phyloP scores from a whole-genome alignment of 2,329 filamentous ascomycete genomes.

The Aspergillus aculeatus region DNA sequence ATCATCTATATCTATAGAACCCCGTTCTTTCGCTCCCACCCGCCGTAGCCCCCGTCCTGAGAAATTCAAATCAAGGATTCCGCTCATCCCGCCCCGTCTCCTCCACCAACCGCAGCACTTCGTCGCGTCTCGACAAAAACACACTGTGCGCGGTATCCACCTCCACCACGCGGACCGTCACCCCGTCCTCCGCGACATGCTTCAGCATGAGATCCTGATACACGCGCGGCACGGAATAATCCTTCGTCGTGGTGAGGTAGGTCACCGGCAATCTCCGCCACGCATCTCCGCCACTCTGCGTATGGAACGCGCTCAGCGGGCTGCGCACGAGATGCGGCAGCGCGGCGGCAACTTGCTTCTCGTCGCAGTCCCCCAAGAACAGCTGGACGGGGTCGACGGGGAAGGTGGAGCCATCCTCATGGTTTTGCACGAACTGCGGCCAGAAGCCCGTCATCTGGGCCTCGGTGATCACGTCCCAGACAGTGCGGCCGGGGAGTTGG shows the following conservation, averaged over 20 bases:
- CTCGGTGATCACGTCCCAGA: slow-evolving; percentile 13
- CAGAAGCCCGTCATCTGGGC: slow-evolving; percentile 10
- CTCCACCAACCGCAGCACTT: slow-evolving; percentile 16
- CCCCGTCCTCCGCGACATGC: slow-evolving; percentile 6
- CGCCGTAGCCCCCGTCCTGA: too few species aligned
- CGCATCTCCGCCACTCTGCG: not conserved
- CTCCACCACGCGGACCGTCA: slow-evolving; percentile 10
- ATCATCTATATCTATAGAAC: too few species aligned
- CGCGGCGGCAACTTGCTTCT: not conserved
- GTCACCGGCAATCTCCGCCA: slow-evolving; percentile 16
- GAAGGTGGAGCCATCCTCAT: not conserved
- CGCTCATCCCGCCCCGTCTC: slow-evolving; percentile 14
- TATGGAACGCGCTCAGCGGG: not conserved
- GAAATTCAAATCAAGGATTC: slow-evolving; percentile 1
- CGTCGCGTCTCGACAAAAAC: slow-evolving; percentile 14
- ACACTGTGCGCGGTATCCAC: slow-evolving; percentile 19
- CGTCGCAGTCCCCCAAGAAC: not conserved
- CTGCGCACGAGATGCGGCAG: not conserved
- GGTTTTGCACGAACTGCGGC: slow-evolving; percentile 1
- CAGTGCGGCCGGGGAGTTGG: slow-evolving; percentile 7
- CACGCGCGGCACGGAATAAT: slow-evolving; percentile 8
- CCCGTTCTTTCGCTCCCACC: too few species aligned
- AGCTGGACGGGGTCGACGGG: not conserved
- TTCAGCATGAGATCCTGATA: slow-evolving; percentile 20
- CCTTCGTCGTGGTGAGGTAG: slow-evolving; percentile 16